Percentiles rank a stretch among this genome's conserved stretches.
Conservation (phyloP, 352 stramenopile species). For the Hyphochytrium catenoides region DNA sequence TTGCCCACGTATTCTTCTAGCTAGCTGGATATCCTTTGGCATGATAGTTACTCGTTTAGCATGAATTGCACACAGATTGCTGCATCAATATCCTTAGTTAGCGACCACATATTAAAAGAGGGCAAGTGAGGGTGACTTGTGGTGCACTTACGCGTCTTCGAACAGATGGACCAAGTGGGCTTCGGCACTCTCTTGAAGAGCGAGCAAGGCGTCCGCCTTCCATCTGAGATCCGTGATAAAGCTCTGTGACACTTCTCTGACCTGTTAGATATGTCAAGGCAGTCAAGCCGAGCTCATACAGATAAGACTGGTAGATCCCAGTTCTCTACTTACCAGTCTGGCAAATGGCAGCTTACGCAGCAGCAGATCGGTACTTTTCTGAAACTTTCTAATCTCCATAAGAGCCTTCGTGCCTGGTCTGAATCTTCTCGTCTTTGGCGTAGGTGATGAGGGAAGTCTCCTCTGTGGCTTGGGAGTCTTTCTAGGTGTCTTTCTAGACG, state of each 20-base stretch:
- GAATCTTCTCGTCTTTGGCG: slow-evolving; percentile 21
- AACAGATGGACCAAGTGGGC: slow-evolving; percentile 85
- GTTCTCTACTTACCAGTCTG: slow-evolving; percentile 70
- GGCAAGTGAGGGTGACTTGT: no score
- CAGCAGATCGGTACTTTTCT: slow-evolving; percentile 83
- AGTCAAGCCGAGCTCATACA: no score
- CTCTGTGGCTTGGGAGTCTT: no score
- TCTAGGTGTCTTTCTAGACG: no score
- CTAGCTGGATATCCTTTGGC: slow-evolving; percentile 81
- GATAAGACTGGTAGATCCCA: no score
- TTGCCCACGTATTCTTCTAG: slow-evolving; percentile 72
- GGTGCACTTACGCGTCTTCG: slow-evolving; percentile 63
- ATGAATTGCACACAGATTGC: slow-evolving; percentile 86
- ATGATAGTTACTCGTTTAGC: slow-evolving; percentile 86
- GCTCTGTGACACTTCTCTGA: no score
- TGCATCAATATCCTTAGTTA: slow-evolving; percentile 23
- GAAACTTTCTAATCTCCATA: slow-evolving; percentile 85
- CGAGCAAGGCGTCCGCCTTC: slow-evolving; percentile 72
- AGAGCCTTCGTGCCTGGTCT: slow-evolving; percentile 52
- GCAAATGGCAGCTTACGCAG: slow-evolving; percentile 90
- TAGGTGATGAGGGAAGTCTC: no score
- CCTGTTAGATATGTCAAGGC: no score
- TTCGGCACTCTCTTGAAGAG: slow-evolving; percentile 76
- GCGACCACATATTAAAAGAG: no score
- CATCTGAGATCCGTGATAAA: slow-evolving; percentile 51